Evolutionary conservation across 768 basidiomycete species (phyloP).

Genomic region (Mycena albidolilacea): DNA sequence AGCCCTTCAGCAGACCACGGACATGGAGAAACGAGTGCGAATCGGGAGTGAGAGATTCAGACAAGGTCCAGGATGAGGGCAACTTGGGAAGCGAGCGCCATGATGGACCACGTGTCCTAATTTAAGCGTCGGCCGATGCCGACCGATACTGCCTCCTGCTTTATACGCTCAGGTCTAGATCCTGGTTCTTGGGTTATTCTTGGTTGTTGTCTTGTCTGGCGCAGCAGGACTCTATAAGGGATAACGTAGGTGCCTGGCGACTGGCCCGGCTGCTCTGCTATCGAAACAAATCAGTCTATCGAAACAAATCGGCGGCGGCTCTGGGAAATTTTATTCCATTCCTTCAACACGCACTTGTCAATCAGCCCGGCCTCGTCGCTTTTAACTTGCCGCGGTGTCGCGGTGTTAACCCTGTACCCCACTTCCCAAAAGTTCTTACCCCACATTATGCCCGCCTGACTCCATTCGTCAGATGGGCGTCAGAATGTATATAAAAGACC

Average conservation of each 20-base stretch:
- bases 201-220: not conserved
- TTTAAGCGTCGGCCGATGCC: not conserved
- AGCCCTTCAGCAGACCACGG: not conserved
- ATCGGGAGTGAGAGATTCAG: not conserved
- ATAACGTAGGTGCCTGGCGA: not conserved
- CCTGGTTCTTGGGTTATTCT: not conserved
- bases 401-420: not conserved
- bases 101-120: not conserved
- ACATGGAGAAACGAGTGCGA: not conserved
- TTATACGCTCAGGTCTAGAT: too few relatives aligned
- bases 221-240: not conserved
- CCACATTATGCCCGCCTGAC: constrained; percentile 14
- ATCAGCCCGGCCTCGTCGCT: not conserved
- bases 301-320: not conserved
- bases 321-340: too few relatives aligned
- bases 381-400: not conserved
- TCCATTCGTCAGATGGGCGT: constrained; percentile 9
- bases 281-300: not conserved
- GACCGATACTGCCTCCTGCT: not conserved
- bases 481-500: constrained; percentile 16
- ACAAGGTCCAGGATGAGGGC: not conserved
- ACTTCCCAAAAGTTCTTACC: constrained; percentile 1
- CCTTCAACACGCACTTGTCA: not conserved
- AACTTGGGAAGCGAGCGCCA: not conserved
- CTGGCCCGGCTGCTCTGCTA: not conserved